Base-by-base conservation (phyloP, 495 filamentous ascomycete genomes). In the Xanthoparmelia taractica region DNA sequence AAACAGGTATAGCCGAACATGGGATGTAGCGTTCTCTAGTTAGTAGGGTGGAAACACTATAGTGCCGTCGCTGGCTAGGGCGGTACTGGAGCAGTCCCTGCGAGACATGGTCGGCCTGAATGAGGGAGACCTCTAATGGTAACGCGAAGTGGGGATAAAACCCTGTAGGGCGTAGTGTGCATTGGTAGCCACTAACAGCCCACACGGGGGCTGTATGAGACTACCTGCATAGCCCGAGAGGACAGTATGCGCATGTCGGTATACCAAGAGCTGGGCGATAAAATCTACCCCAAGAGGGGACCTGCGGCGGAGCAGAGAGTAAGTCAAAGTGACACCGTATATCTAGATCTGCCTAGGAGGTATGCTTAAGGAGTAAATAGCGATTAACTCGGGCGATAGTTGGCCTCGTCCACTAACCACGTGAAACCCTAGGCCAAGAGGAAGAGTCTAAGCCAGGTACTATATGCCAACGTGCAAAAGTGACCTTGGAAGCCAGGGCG, bases 201-300 rank as follows among this genome's bases (percentile, higher is more conserved):
- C n/a, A 15, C n/a, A n/a, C n/a, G n/a, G 8, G n/a, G 10, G 43
- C 43, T 47, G n/a, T 10, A 47, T 47, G n/a, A 47, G 43, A 47
- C 43, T 47, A 12, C 20, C 43, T 47, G 25, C n/a, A 25, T 25
- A 12, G 43, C 43, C n/a, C 43, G 43, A 47, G 43, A 47, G 43
- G n/a, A 47, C 43, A 47, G 43, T 47, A 47, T 47, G 6, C 43
- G 43, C n/a, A 47, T 47, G n/a, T 47, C 43, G 43, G n/a, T 47
- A 47, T 25, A 34, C 27, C 27, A 11, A 40, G 36, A 40, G 29
- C 57, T 37, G 15, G 60, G 36, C 72, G 68, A 11, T 12, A 47
- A 47, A 36, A 36, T 36, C 43, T 47, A 47, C n/a, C n/a, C 25
- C n/a, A 25, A 1, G 5, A 47, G 43, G 25, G 43, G 43, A 18